A percentile compares a stretch with the other conserved stretches of the same genome.
These are phyloP conservation scores for Xylaria cubensis DNA, from an alignment of 495 filamentous ascomycete species.

Conservation along the genomic window DNA sequence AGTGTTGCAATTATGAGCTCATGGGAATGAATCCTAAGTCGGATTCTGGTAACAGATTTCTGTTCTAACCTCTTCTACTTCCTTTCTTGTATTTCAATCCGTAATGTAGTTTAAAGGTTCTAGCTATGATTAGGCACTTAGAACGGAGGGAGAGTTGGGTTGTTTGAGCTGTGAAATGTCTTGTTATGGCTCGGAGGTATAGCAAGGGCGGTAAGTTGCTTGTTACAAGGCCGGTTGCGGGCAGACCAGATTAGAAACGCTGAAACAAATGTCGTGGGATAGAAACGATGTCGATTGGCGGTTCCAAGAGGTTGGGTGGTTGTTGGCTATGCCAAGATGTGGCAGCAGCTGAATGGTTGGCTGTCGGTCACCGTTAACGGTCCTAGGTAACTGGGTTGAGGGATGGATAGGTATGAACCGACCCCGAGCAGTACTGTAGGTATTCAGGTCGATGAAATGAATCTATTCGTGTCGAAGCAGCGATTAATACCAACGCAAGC, in stretches of 20 bases:
- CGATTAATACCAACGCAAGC: background rate
- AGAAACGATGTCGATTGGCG: background rate
- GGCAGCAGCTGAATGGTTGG: slow-evolving; percentile 26
- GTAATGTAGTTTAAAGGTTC: background rate
- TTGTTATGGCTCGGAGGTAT: background rate
- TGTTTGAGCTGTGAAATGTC: background rate
- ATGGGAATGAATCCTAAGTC: background rate
- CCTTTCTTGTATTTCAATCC: background rate
- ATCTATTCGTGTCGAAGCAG: slow-evolving; percentile 9
- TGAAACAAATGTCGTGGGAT: slow-evolving; percentile 20
- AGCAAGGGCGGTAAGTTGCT: slow-evolving; percentile 10
- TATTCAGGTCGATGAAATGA: background rate
- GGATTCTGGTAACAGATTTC: background rate
- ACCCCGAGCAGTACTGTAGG: background rate
- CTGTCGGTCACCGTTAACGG: background rate
- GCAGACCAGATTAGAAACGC: background rate
- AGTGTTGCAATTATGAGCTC: background rate
- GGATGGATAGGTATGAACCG: background rate
- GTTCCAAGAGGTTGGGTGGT: background rate
- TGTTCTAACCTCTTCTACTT: background rate
- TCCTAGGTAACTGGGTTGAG: background rate
- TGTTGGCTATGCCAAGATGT: slow-evolving; percentile 22
- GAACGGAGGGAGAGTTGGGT: background rate
- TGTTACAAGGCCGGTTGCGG: slow-evolving; percentile 1
- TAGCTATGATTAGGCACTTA: slow-evolving; percentile 12